These are phyloP conservation scores for Globisporangium canariense DNA, from an alignment of 352 stramenopile genomes.

Conservation along the genomic window DNA sequence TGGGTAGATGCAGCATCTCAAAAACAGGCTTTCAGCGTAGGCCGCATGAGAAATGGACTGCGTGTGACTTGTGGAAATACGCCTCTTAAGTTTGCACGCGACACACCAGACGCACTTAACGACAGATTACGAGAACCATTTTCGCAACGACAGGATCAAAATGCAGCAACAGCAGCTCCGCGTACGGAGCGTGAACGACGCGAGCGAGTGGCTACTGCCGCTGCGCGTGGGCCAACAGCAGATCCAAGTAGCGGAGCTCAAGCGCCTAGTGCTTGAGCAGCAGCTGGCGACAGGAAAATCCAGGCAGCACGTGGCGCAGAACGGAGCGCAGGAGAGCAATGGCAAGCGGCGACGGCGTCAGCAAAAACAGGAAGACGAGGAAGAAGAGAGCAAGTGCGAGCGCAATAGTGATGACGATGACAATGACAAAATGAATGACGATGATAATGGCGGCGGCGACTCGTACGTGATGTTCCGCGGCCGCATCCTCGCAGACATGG, in stretches of 20 bases:
- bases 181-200: constrained; percentile 53
- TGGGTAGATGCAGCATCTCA: too few species aligned
- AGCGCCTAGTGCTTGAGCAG: constrained; percentile 39
- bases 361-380: constrained; percentile 9
- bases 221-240: constrained; percentile 33
- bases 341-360: neutral
- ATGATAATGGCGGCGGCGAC: constrained; percentile 16
- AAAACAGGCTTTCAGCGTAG: too few species aligned
- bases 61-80: too few species aligned
- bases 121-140: too few species aligned
- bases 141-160: too few species aligned
- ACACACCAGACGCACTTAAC: too few species aligned
- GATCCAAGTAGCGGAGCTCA: constrained; percentile 46
- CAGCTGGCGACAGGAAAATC: neutral
- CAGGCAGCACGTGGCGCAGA: neutral
- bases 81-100: too few species aligned
- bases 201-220: constrained; percentile 50
- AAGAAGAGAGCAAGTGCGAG: constrained; percentile 10
- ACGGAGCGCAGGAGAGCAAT: neutral
- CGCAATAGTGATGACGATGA: neutral
- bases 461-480: constrained; percentile 53
- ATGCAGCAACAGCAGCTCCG: constrained; percentile 25
- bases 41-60: too few species aligned
- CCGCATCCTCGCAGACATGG: constrained; percentile 51
- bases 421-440: neutral